phyloP scores from a whole-genome alignment of 1,284 basidiomycete genomes.

The Farysia itapuensis region DNA sequence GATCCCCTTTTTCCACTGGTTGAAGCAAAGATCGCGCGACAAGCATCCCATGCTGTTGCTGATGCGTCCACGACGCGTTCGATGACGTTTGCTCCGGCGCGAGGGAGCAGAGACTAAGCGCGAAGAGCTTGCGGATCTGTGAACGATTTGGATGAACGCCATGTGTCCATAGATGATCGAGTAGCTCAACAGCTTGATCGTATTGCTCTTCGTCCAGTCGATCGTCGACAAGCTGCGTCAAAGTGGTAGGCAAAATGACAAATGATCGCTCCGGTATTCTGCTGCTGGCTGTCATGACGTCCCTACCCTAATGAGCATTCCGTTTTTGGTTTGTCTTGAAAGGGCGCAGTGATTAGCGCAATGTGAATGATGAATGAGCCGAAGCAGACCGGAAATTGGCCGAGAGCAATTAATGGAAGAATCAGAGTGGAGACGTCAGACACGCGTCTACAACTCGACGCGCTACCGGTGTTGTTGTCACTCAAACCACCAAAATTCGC shows the following conservation, averaged over 20 bases:
- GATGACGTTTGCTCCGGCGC: conserved; percentile 10
- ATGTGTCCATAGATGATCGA: conserved; percentile 14
- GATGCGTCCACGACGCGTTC: conserved; percentile 22
- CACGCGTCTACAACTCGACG: no score
- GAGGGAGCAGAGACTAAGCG: conserved; percentile 35
- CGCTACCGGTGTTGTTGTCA: no score
- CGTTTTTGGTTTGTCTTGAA: no score
- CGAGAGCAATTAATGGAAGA: no score
- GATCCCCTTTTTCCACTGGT: conserved; percentile 1
- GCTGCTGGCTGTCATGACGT: no score
- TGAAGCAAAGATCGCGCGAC: conserved; percentile 7
- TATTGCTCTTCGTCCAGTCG: conserved; percentile 36
- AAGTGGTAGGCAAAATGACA: conserved; percentile 1
- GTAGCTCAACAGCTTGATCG: conserved; percentile 28
- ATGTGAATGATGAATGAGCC: no score
- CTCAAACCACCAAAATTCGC: no score
- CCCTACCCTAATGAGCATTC: no score
- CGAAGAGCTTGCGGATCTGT: conserved; percentile 18
- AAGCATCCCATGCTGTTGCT: conserved; percentile 14
- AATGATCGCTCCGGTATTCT: not conserved
- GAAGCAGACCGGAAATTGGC: no score
- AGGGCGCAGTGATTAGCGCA: no score
- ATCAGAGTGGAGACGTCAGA: no score
- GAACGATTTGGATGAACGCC: conserved; percentile 5
- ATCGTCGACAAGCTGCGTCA: conserved; percentile 25